Percentiles rank a stretch among this genome's conserved stretches.
These are phyloP conservation scores for Articulospora tetracladia DNA, from an alignment of 495 filamentous ascomycete species.

Conservation along the genomic window DNA sequence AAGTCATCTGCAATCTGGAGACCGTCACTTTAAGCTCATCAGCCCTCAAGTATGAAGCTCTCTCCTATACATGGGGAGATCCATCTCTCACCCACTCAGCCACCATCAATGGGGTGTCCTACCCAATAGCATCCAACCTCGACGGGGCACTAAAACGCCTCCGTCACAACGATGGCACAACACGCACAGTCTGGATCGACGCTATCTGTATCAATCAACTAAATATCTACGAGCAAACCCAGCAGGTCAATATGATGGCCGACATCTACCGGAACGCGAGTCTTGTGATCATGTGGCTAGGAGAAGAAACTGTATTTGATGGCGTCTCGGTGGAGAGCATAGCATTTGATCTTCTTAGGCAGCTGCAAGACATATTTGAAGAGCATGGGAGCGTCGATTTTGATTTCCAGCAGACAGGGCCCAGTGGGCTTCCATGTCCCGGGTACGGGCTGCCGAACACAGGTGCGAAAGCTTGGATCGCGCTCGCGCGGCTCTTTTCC, in stretches of 20 bases:
- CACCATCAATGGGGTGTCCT: neutral
- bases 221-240: neutral
- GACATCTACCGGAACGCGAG: neutral
- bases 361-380: neutral
- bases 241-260: conserved; percentile 2
- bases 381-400: neutral
- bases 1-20: neutral
- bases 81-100: neutral
- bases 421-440: neutral
- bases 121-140: neutral
- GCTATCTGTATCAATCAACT: conserved; percentile 5
- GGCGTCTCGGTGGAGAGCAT: neutral
- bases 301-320: neutral
- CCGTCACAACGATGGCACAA: neutral
- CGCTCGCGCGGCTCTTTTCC: neutral
- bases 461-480: neutral
- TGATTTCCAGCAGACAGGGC: neutral
- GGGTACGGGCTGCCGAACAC: neutral
- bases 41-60: neutral
- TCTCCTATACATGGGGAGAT: conserved; percentile 2
- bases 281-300: neutral
- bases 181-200: neutral
- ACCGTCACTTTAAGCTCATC: neutral
- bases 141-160: neutral
- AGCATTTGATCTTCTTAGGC: neutral